Evolutionary conservation across 2,329 filamentous ascomycete genomes (phyloP), one percentile per base, ranked within the genome.

Genomic region (Botryotinia globosa): DNA sequence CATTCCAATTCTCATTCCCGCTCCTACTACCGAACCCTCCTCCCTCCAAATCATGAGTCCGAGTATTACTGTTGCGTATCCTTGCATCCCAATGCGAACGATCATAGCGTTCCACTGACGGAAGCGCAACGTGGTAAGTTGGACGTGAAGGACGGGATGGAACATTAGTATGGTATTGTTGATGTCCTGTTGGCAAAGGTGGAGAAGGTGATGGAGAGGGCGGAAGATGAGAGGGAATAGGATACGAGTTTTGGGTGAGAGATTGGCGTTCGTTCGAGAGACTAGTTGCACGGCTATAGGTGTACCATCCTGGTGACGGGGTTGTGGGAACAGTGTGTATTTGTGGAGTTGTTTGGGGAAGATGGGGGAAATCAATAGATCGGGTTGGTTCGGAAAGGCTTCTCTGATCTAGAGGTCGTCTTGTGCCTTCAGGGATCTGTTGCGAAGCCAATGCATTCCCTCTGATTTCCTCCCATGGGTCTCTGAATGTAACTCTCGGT

Each of bases 11-110:
- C 20, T 44, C 37, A 1, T 9, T 62, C 34, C 29, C 44, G 3
- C 29, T 32, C 16, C 42, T 54, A 54, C 5, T 10, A 8, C 12
- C 6, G 4, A 1, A 1, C 14, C 39, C 39, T 18, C 64, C 64
- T 1, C 25, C 16, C 18, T 67, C 65, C 48, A 56, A 56, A 67
- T 67, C 65, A 22, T 32, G 25, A 8, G 25, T 32, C 34, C 48
- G 39, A n/a, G n/a, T 8, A 56, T 56, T 56, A 20, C 16, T 67
- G 16, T 56, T 42, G 4, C 18, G 34, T 39, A 67, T 56, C n/a
- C 65, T 34, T 56, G 65, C 48, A 25, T 67, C 65, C 65, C 65
- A 67, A 56, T 67, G 48, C 18, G 65, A 54, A 14, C 48, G 65
- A 56, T 67, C 48, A 6, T 67, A 67, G 9, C 34, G 25, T 32